Percentiles rank a stretch among this genome's conserved stretches.
Conservation (phyloP, 1,284 basidiomycete genomes). For the Tilletia walkeri region DNA sequence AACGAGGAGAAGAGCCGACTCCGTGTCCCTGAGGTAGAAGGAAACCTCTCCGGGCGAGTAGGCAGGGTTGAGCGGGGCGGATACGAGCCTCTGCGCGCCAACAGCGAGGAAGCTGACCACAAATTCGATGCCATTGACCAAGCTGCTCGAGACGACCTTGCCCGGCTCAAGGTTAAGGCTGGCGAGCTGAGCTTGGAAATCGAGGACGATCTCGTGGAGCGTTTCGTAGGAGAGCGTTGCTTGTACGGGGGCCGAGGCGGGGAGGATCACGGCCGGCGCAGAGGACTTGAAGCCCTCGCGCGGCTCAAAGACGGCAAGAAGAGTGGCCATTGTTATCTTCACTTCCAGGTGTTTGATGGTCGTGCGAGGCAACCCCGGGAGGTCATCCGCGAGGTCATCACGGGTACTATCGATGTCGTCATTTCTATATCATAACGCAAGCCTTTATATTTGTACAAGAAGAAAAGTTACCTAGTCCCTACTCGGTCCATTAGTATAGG, state of each 20-base stretch:
- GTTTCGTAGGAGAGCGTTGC: conserved; percentile 34
- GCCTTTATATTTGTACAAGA: too few relatives aligned
- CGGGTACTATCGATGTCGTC: too few relatives aligned
- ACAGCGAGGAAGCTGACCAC: conserved; percentile 56
- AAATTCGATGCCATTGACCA: conserved; percentile 57
- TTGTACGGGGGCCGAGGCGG: conserved; percentile 32
- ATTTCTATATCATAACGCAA: too few relatives aligned
- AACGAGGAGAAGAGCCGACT: conserved; percentile 52
- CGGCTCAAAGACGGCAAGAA: conserved; percentile 33
- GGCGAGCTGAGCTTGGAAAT: conserved; percentile 44
- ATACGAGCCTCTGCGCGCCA: conserved; percentile 53
- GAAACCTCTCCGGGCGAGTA: conserved; percentile 57
- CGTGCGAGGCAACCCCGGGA: too few relatives aligned
- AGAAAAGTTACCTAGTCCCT: too few relatives aligned
- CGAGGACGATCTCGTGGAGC: conserved; percentile 35
- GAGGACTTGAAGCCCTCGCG: conserved; percentile 32
- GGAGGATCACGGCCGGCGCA: conserved; percentile 37
- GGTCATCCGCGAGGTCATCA: too few relatives aligned
- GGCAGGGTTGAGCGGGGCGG: conserved; percentile 59
- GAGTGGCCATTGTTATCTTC: conserved; percentile 15
- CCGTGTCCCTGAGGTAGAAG: conserved; percentile 57
- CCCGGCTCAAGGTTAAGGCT: conserved; percentile 32
- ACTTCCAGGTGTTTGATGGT: neutral
- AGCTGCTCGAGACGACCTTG: conserved; percentile 47
- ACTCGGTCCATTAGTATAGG: conserved; percentile 1